Conservation (phyloP, 73 alveolate species). For the Blepharisma stoltei region DNA sequence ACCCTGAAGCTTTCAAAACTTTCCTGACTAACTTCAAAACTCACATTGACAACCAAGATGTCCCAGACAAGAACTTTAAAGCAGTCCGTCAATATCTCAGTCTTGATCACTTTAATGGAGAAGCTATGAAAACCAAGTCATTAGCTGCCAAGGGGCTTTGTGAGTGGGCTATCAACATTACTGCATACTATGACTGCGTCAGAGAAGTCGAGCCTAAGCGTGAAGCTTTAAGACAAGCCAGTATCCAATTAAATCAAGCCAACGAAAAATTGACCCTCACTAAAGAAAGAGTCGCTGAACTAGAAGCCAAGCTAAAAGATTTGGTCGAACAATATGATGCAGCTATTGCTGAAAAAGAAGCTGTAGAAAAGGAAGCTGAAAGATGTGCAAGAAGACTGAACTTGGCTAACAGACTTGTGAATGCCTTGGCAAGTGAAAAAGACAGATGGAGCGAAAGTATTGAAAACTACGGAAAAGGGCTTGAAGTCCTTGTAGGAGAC, state of each 20-base stretch:
- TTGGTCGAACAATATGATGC: slow-evolving; percentile 91
- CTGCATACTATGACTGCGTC: slow-evolving; percentile 96
- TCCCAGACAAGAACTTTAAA: slow-evolving; percentile 71
- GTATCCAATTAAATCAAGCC: slow-evolving; percentile 91
- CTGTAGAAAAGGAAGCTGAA: slow-evolving; percentile 95
- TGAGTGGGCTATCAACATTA: slow-evolving; percentile 92
- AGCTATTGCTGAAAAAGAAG: slow-evolving; percentile 99
- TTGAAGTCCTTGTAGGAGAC: slow-evolving; percentile 95
- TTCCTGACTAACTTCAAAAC: slow-evolving; percentile 65
- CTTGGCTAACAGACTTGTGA: slow-evolving; percentile 95
- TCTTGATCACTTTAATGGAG: slow-evolving; percentile 73
- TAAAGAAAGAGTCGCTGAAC: slow-evolving; percentile 87
- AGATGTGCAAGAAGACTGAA: slow-evolving; percentile 97
- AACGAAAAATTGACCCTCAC: slow-evolving; percentile 87
- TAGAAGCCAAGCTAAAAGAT: slow-evolving; percentile 81
- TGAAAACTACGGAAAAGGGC: slow-evolving; percentile 67
- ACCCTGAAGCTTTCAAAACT: slow-evolving; percentile 69
- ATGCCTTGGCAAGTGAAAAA: slow-evolving; percentile 95
- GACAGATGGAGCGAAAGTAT: slow-evolving; percentile 95
- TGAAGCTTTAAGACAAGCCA: slow-evolving; percentile 91
- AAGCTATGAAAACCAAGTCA: slow-evolving; percentile 65
- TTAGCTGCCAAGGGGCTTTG: slow-evolving; percentile 86
- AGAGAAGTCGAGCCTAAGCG: slow-evolving; percentile 99
- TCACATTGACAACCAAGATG: slow-evolving; percentile 66
- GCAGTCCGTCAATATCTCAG: slow-evolving; percentile 63